Evolutionary conservation across 768 basidiomycete genomes (phyloP).

Genomic region (Boletus rubescentipes): DNA sequence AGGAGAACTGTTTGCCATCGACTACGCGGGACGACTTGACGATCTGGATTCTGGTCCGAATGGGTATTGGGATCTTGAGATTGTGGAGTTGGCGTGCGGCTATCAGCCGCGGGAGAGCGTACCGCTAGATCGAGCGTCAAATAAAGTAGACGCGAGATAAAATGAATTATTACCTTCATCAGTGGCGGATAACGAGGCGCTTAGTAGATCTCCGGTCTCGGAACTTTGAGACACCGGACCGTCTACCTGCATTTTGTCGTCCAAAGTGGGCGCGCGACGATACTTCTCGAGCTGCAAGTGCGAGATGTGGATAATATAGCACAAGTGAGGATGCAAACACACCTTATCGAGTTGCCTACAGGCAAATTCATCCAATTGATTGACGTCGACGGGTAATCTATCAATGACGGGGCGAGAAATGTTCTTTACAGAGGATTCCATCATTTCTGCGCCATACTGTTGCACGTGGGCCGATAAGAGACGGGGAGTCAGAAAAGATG

Average conservation of each 20-base stretch:
- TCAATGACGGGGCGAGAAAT: slow-evolving; percentile 82
- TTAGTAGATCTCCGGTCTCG: not conserved
- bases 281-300: slow-evolving; percentile 47
- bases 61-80: slow-evolving; percentile 15
- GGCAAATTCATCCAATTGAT: slow-evolving; percentile 82
- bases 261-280: slow-evolving; percentile 38
- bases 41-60: slow-evolving; percentile 28
- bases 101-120: slow-evolving; percentile 4
- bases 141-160: slow-evolving; percentile 2
- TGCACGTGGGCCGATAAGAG: slow-evolving; percentile 11
- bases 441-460: slow-evolving; percentile 87
- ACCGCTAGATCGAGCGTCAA: not conserved
- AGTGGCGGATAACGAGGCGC: not conserved
- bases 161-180: slow-evolving; percentile 6
- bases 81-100: slow-evolving; percentile 24
- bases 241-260: slow-evolving; percentile 33
- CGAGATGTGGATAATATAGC: not conserved
- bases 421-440: slow-evolving; percentile 80
- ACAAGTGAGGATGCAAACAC: slow-evolving; percentile 20
- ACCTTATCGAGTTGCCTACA: slow-evolving; percentile 85
- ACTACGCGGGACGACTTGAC: slow-evolving; percentile 69
- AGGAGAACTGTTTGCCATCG: slow-evolving; percentile 82
- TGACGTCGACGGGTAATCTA: slow-evolving; percentile 70
- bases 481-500: not conserved
- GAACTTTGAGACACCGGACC: not conserved